phyloP scores from a whole-genome alignment of 148 eudicot species.

The Silene latifolia region DNA sequence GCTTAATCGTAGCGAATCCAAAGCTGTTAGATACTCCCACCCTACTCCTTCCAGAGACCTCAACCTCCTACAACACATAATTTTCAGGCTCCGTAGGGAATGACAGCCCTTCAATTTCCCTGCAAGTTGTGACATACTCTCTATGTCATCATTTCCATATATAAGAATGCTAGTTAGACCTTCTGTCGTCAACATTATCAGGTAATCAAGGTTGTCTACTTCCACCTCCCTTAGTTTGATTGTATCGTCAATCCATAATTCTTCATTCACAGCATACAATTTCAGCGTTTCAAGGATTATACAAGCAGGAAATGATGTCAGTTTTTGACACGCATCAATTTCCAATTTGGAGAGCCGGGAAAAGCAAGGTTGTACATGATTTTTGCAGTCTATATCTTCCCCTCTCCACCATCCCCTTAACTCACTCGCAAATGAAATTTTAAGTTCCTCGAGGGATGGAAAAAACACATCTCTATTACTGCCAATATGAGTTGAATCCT shows the following conservation, averaged over 20 bases:
- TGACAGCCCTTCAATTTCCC: too few relatives aligned
- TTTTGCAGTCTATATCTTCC: neutral
- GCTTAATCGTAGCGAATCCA: too few relatives aligned
- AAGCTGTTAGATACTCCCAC: too few relatives aligned
- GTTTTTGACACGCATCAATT: neutral
- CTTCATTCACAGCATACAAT: neutral
- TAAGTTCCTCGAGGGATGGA: conserved; percentile 8
- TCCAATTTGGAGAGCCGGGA: neutral
- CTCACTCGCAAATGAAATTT: neutral
- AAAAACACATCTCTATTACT: neutral
- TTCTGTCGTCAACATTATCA: too few relatives aligned
- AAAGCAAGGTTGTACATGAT: neutral
- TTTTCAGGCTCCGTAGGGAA: too few relatives aligned
- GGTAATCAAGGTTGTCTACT: too few relatives aligned
- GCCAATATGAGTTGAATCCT: neutral
- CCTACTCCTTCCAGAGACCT: too few relatives aligned
- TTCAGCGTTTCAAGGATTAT: neutral
- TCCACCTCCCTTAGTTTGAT: too few relatives aligned
- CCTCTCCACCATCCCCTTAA: neutral
- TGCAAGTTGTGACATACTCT: too few relatives aligned
- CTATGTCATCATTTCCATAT: too few relatives aligned
- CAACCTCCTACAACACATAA: too few relatives aligned
- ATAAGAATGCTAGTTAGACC: too few relatives aligned
- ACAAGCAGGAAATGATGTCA: neutral
- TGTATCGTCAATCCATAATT: neutral